Base-by-base conservation (phyloP, 2,329 filamentous ascomycete genomes). In the Madurella fahalii region DNA sequence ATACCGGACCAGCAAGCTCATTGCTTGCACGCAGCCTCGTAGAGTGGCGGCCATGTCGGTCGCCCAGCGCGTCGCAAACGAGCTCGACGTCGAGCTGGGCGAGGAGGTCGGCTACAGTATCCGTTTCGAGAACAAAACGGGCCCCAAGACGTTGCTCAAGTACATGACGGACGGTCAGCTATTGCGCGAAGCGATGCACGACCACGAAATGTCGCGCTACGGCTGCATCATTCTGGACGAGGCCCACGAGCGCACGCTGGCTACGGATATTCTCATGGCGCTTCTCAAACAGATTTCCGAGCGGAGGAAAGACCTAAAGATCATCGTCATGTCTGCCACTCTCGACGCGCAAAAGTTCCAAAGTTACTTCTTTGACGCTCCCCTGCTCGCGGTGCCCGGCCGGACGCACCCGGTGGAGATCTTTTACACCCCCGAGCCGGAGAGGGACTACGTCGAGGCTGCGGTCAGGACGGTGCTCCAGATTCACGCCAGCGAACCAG, bases 111-210 rank as follows among this genome's bases (percentile, higher is more conserved):
- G 94, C 72, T 99, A 97, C 77, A 97, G 90, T 71, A 97, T 99
- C 71, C 90, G 94, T 78, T 99, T 99, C 72, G 95, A 99, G 73
- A 94, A 99, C 71, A 89, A 85, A 76, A 97, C 94, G 1, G 83
- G 88, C 48, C 83, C 85, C 54, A 91, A 89, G 72, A 99, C 94
- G 1, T 83, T 95, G 58, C 83, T 99, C 69, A 99, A 99, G 78
- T 99, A 99, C 78, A 99, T 99, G 94, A 99, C 95, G 43, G 94
- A 99, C 68, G 95, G 95, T 83, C 97, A 99, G 87, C 84, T 99
- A 66, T 80, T 97, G 67, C 81, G 94, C 67, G 94, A 99, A 74
- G 92, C 94, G 54, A 95, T 99, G 86, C 86, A 96, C 72, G 94
- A 99, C 71, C 89, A 92, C 67, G 83, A 95, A 64, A 83, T 99